Evolutionary conservation across 495 filamentous ascomycete genomes (phyloP).

Genomic region (Daldinia grandis): DNA sequence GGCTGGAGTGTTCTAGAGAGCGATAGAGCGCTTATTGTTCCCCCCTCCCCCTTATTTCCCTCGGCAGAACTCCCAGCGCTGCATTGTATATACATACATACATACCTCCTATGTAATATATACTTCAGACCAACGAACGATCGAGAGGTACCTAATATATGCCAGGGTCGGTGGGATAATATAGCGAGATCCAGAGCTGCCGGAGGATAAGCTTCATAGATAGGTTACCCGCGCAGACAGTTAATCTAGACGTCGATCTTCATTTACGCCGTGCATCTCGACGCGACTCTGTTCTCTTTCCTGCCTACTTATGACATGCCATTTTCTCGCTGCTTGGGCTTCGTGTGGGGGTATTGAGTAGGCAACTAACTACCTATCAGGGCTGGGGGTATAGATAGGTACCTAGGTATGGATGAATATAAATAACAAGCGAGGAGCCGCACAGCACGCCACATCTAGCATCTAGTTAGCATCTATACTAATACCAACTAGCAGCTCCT

Average conservation of each 20-base stretch:
- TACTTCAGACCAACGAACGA: too few species aligned
- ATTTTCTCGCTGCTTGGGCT: too few species aligned
- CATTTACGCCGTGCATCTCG: neutral
- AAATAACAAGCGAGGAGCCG: neutral
- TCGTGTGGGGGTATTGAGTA: neutral
- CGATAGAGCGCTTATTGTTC: too few species aligned
- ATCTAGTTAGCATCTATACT: neutral
- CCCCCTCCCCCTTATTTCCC: too few species aligned
- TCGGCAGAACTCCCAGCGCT: too few species aligned
- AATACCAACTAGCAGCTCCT: neutral
- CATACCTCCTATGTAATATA: too few species aligned
- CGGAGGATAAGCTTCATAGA: neutral
- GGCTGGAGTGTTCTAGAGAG: too few species aligned
- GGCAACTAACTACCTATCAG: neutral
- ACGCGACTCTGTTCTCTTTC: neutral
- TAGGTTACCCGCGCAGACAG: neutral
- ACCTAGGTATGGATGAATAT: too few species aligned
- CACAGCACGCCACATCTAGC: neutral
- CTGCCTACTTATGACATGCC: neutral
- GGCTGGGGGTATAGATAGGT: neutral
- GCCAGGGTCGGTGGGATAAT: neutral
- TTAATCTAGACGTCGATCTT: constrained; percentile 7
- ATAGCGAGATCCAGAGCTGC: neutral
- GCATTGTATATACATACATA: too few species aligned
- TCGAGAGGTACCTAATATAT: too few species aligned